Percentiles rank a stretch among this genome's conserved stretches.
Conservation (phyloP, 23 red algal species). For the Pyropia haitanensis region DNA sequence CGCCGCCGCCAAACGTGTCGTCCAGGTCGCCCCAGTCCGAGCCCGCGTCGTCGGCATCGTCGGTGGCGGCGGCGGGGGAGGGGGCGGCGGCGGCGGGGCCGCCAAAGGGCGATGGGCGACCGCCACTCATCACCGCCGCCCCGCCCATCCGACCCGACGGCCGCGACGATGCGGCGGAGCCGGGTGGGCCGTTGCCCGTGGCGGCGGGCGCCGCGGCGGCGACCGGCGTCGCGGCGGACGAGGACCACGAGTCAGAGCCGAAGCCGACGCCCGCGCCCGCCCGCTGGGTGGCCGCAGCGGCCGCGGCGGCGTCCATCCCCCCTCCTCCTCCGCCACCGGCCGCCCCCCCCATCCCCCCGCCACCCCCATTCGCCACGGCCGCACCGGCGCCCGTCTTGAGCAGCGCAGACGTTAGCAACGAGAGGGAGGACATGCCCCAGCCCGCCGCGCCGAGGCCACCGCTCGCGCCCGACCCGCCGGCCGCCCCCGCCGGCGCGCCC, state of each 20-base stretch:
- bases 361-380: constrained; percentile 1
- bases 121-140: too few species aligned
- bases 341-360: constrained; percentile 33
- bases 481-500: neutral
- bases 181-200: too few species aligned
- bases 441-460: constrained; percentile 6
- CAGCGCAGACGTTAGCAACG: constrained; percentile 43
- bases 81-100: too few species aligned
- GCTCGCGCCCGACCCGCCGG: neutral
- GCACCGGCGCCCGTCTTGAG: constrained; percentile 7
- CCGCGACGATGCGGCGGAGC: too few species aligned
- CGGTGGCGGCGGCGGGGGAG: too few species aligned
- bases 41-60: too few species aligned
- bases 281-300: neutral
- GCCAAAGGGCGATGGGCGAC: too few species aligned
- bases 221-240: constrained; percentile 4
- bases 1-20: too few species aligned
- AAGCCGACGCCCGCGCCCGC: constrained; percentile 2
- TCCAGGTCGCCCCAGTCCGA: too few species aligned
- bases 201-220: constrained; percentile 6
- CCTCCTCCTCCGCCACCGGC: constrained; percentile 10
- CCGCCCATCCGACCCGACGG: too few species aligned
- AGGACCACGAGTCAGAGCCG: constrained; percentile 8
- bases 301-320: neutral
- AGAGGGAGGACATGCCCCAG: constrained; percentile 57